Evolutionary conservation across 257 asterid species (phyloP).

Genomic region (Paulownia fortunei): DNA sequence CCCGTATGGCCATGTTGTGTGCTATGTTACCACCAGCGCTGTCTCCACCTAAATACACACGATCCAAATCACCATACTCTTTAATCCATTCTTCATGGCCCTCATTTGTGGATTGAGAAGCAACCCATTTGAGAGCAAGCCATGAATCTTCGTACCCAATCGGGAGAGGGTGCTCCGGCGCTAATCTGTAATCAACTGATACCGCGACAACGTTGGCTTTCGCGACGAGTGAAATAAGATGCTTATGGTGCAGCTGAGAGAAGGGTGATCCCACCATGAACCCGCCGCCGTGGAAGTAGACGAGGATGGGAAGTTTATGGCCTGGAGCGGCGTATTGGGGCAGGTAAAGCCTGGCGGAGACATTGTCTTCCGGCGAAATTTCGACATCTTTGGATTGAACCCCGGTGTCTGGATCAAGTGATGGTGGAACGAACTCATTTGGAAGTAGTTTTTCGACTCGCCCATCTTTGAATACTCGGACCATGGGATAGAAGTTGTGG

Average conservation of each 20-base stretch:
- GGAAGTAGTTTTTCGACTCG: conserved; percentile 34
- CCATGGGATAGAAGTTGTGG: conserved; percentile 34
- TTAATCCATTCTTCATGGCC: conserved; percentile 47
- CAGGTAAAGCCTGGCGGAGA: conserved; percentile 37
- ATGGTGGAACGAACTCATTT: conserved; percentile 36
- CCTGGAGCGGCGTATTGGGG: conserved; percentile 28
- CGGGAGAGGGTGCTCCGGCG: conserved; percentile 65
- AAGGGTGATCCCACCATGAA: conserved; percentile 52
- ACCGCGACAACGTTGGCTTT: conserved; percentile 48
- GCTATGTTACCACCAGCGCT: conserved; percentile 66
- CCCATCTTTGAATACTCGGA: conserved; percentile 43
- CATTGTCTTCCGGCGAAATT: conserved; percentile 26
- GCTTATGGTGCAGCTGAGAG: conserved; percentile 37
- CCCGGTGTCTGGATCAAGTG: conserved; percentile 19
- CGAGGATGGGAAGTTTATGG: conserved; percentile 49
- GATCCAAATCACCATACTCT: conserved; percentile 44
- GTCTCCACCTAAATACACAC: conserved; percentile 60
- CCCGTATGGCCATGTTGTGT: conserved; percentile 45
- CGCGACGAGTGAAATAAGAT: conserved; percentile 38
- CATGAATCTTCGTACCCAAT: conserved; percentile 64
- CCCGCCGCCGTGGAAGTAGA: conserved; percentile 69
- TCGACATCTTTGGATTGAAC: conserved; percentile 45
- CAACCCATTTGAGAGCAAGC: conserved; percentile 55
- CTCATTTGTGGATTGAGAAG: conserved; percentile 28
- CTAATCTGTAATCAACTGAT: conserved; percentile 62